Base-by-base conservation (phyloP, 148 eudicot species). In the Drosera capensis region DNA sequence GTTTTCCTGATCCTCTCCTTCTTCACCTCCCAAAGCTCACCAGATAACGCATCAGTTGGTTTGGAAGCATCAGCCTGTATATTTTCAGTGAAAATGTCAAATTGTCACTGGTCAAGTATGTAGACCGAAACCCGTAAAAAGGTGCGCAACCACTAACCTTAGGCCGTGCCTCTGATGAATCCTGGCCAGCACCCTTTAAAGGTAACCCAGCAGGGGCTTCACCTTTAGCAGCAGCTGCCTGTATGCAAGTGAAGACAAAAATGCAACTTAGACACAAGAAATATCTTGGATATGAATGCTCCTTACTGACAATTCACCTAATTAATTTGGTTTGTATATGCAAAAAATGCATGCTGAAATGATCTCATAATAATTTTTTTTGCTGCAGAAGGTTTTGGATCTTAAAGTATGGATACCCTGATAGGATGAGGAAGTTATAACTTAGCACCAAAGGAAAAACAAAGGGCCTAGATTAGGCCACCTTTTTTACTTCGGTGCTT, bases 171-270 rank as follows among this genome's bases (percentile, higher is more conserved):
- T 83, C 96, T 35, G 94, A 77, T 49, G 97, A 78, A 57, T 84
- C 97, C 51, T 84, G 97, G 38, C 93, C 87, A 54, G 97, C 71
- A 41, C 97, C 97, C 67, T 78, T 90, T 45, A 90, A 57, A 67
- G 97, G 92, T 56, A 90, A 80, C 38, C 97, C 97, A 55, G 77
- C 79, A 37, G 97, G 97, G 14, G 97, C 84, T 76, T 84, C 95
- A 45, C 97, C 97, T 61, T 90, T 90, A 55, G 90, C 75, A 57
- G 97, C 90, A 67, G 97, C 95, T 52, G 95, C 95, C 97, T 90
- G 68, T 42, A 50, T 20, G 48, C 54, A 25, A 21, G 8, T 15
- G 45, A 40, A 36, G 25, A 14, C 49, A 39, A 51, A 13, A n/a
- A n/a, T n/a, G n/a, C n/a, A n/a, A n/a, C n/a, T n/a, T n/a, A n/a